These are phyloP conservation scores for Triticum aestivum DNA, from an alignment of 176 grass and related monocot genomes.

Conservation along the genomic window DNA sequence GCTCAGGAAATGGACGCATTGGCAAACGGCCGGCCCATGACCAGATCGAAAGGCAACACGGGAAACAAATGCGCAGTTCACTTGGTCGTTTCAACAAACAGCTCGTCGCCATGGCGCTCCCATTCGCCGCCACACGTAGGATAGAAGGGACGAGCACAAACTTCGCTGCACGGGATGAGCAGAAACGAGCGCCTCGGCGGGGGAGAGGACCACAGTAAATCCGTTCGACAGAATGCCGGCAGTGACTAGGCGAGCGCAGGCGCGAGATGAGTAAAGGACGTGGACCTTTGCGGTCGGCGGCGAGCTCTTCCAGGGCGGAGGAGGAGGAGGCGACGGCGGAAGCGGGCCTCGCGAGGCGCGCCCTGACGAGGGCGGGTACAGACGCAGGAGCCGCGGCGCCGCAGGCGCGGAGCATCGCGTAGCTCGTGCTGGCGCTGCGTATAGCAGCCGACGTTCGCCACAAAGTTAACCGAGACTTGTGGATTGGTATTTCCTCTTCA, in stretches of 20 bases:
- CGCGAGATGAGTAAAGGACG: not conserved
- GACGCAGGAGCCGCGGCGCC: conserved; percentile 28
- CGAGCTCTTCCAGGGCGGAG: conserved; percentile 59
- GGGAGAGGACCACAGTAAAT: not conserved
- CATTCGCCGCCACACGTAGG: not conserved
- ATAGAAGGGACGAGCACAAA: not conserved
- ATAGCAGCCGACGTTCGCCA: not conserved
- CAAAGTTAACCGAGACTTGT: not conserved
- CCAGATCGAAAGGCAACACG: not conserved
- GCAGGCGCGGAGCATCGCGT: conserved; percentile 49
- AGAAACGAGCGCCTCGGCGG: not conserved
- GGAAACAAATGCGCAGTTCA: not conserved
- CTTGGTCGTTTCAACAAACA: conserved; percentile 53
- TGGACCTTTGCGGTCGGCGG: conserved; percentile 78
- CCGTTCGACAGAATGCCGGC: not conserved
- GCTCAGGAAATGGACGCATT: not conserved
- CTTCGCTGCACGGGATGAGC: not conserved
- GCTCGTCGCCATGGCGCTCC: not conserved
- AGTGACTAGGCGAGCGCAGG: not conserved
- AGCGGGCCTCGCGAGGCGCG: conserved; percentile 44
- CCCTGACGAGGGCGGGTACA: conserved; percentile 38
- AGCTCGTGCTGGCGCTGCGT: not conserved
- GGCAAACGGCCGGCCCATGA: not conserved
- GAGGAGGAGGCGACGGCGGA: not conserved
- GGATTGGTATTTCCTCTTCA: conserved; percentile 14